phyloP scores from a whole-genome alignment of 2,329 filamentous ascomycete species.

The Helminthosporium solani region DNA sequence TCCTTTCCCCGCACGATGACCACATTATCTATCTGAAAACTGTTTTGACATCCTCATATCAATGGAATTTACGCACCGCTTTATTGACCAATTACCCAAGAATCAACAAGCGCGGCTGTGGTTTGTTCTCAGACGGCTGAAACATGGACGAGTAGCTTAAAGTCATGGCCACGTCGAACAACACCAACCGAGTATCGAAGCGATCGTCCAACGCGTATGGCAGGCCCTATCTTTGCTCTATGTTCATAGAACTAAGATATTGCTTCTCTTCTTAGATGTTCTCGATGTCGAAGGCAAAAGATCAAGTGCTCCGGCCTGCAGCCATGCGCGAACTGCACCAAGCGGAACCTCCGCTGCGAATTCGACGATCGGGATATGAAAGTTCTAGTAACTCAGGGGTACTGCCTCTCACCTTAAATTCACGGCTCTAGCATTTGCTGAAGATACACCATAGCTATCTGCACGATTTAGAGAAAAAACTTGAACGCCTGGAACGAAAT shows the following conservation, averaged over 20 bases:
- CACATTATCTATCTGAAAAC: no score
- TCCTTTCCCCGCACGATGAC: not conserved
- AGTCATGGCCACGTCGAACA: conserved; percentile 22
- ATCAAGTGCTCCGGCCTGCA: conserved; percentile 37
- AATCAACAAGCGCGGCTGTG: not conserved
- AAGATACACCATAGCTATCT: conserved; percentile 22
- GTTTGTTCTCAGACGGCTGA: not conserved
- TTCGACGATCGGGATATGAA: conserved; percentile 38
- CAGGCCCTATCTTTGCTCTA: not conserved
- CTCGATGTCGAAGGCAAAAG: conserved; percentile 32
- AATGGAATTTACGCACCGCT: not conserved
- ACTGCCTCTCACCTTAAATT: not conserved
- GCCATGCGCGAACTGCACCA: conserved; percentile 30
- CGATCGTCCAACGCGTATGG: conserved; percentile 28
- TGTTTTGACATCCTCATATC: not conserved
- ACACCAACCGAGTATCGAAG: conserved; percentile 24
- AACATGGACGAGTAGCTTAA: not conserved
- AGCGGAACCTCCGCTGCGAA: conserved; percentile 26
- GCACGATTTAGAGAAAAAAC: conserved; percentile 25
- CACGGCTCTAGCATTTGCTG: not conserved
- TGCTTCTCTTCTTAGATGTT: conserved; percentile 16
- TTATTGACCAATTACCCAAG: not conserved
- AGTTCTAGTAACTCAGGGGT: conserved; percentile 32
- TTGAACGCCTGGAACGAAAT: conserved; percentile 19
- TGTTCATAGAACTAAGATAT: not conserved